A percentile compares a stretch with the other conserved stretches of the same genome.
Conservation (phyloP, 805 yeast genomes). For the Lipomyces sp. region DNA sequence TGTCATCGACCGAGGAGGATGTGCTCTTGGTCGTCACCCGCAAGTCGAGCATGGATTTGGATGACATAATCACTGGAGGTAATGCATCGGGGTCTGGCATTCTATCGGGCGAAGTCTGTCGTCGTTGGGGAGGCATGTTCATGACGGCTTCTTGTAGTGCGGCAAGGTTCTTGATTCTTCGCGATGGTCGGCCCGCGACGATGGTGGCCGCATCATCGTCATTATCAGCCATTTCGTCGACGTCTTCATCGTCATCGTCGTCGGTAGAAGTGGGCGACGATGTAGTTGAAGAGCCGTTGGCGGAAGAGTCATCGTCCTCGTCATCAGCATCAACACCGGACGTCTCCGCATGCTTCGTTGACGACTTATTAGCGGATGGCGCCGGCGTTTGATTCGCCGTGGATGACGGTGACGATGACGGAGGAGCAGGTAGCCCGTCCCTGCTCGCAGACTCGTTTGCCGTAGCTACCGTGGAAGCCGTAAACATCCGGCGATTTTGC, state of each 20-base stretch:
- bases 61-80: constrained; percentile 4
- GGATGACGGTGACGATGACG: constrained; percentile 9
- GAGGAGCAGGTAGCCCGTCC: constrained; percentile 5
- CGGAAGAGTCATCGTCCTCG: constrained; percentile 13
- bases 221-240: background rate
- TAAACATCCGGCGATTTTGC: constrained; percentile 15
- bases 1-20: constrained; percentile 7
- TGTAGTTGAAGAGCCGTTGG: constrained; percentile 10
- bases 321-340: constrained; percentile 4
- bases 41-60: constrained; percentile 34
- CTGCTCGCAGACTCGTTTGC: constrained; percentile 7
- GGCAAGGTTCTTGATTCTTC: constrained; percentile 15
- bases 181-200: constrained; percentile 8
- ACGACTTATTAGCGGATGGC: constrained; percentile 6
- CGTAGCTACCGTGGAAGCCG: constrained; percentile 11
- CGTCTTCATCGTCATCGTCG: constrained; percentile 8
- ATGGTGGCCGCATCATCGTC: constrained; percentile 18
- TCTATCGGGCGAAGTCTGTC: constrained; percentile 15
- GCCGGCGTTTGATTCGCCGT: background rate
- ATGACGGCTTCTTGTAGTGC: constrained; percentile 19
- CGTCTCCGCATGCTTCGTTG: constrained; percentile 19
- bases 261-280: constrained; percentile 19
- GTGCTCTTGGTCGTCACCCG: constrained; percentile 3
- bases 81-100: background rate
- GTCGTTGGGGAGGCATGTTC: constrained; percentile 17